These are phyloP conservation scores for Colletotrichum coccodes DNA, from an alignment of 2,329 filamentous ascomycete species.

Conservation along the genomic window DNA sequence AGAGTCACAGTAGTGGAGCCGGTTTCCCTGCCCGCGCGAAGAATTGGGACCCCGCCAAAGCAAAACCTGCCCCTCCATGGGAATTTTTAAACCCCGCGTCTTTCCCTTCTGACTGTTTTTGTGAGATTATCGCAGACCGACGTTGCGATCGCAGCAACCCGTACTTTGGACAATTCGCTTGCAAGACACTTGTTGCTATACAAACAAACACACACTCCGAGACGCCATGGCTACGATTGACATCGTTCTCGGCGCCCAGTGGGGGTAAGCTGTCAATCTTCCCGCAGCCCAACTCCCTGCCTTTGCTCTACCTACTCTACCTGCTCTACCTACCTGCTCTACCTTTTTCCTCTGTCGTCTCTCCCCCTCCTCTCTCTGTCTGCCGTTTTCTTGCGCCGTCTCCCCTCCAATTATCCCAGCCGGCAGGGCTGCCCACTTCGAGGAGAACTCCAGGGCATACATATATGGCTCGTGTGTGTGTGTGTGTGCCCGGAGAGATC, in stretches of 20 bases:
- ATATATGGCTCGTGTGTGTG: background rate
- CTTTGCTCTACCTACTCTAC: conserved; percentile 25
- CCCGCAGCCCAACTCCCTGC: conserved; percentile 29
- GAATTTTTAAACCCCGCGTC: conserved; percentile 32
- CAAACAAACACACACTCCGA: background rate
- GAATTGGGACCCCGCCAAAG: conserved; percentile 24
- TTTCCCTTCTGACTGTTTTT: conserved; percentile 31
- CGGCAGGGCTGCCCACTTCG: background rate
- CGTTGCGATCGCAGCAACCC: conserved; percentile 34
- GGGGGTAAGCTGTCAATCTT: conserved; percentile 43
- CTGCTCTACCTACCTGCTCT: conserved; percentile 36
- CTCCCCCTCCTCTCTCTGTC: background rate
- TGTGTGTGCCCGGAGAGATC: background rate
- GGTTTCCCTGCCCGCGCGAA: background rate
- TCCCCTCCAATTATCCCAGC: background rate
- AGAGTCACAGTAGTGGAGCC: conserved; percentile 1
- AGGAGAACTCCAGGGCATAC: background rate
- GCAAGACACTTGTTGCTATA: conserved; percentile 25
- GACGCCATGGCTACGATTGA: conserved; percentile 39
- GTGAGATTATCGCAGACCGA: conserved; percentile 33
- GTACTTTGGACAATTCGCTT: conserved; percentile 24
- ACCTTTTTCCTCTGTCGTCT: conserved; percentile 33
- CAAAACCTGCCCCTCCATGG: conserved; percentile 34
- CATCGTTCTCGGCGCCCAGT: conserved; percentile 49
- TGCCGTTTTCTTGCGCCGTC: background rate